Base-by-base conservation (phyloP, 2,329 filamentous ascomycete species). In the Cercospora beticola region DNA sequence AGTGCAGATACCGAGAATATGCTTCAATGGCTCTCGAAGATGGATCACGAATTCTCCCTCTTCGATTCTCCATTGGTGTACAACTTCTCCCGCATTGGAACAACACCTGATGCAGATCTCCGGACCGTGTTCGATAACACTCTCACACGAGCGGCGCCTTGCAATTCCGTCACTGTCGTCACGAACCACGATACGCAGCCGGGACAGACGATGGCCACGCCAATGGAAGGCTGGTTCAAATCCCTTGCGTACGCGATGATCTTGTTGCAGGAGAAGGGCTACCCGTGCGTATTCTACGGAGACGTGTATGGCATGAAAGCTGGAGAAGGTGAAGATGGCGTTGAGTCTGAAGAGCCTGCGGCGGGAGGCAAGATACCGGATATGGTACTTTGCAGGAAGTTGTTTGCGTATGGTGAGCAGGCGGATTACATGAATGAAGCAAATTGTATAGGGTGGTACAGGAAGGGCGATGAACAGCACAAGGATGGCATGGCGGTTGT, bases 221-320 rank as follows among this genome's bases (percentile, higher is more conserved):
- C 85, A 1, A 86, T 92, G 26, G 85, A 88, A 69, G 83, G 84
- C 36, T 90, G 87, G 81, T 92, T 92, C 83, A 91, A 91, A 77
- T 86, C 89, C 0, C 83, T 92, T 16, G 90, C 90, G 2, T 92
- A 92, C 77, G 81, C 89, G 0, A 82, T 92, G 23, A 91, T 92
- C 67, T 85, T 92, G 2, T 86, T 92, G 28, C 86, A 88, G 23
- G 80, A 83, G 60, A 81, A 86, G 30, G 89, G 88, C 18, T 85
- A 88, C 46, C 89, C 89, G 0, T 91, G 87, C 72, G 79, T 90
- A 49, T 92, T 92, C 77, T 91, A 88, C 73, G 62, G 62, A 8
- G 62, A 65, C 21, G 14, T 65, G 2, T 91, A 88, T 73, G 88
- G 89, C 31, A 89, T 91, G 73, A 78, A 91, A 1, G 90, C 89